A percentile compares a stretch with the other conserved stretches of the same genome.
Evolutionary conservation across 1,284 basidiomycete species (phyloP).

Genomic region (Meripilus lineatus): DNA sequence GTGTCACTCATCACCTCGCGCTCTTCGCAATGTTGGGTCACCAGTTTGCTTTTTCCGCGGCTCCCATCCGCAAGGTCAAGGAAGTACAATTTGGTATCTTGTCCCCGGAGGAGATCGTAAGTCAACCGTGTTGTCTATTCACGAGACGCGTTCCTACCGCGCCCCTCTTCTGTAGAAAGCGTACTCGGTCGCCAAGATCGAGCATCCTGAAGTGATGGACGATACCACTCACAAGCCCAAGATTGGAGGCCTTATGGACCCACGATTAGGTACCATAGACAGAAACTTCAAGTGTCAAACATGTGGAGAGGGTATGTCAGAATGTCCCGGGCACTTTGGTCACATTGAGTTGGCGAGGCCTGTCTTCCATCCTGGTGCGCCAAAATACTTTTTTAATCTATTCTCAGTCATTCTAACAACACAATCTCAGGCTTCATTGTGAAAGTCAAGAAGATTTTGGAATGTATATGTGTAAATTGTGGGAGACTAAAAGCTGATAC

Average conservation of each 20-base stretch:
- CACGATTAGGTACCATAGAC: constrained; percentile 97
- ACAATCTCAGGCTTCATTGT: constrained; percentile 79
- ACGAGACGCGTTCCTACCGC: constrained; percentile 12
- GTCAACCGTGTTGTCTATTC: constrained; percentile 30
- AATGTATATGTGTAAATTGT: constrained; percentile 98
- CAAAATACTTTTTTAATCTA: background rate
- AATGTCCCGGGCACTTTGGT: constrained; percentile 98
- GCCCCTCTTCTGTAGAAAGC: constrained; percentile 69
- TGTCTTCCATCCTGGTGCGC: constrained; percentile 93
- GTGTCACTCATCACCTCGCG: constrained; percentile 1
- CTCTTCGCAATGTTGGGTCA: constrained; percentile 65
- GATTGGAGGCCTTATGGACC: constrained; percentile 94
- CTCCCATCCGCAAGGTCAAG: constrained; percentile 90
- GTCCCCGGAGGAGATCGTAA: constrained; percentile 98
- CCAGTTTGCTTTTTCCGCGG: constrained; percentile 88
- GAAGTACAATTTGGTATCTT: constrained; percentile 99
- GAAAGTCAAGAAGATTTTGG: constrained; percentile 99
- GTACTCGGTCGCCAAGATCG: constrained; percentile 96
- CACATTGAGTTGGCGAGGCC: constrained; percentile 97
- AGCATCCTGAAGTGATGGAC: constrained; percentile 98
- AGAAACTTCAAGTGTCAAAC: constrained; percentile 99
- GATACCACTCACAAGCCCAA: constrained; percentile 87
- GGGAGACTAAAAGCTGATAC: constrained; percentile 96
- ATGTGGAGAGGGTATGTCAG: constrained; percentile 97
- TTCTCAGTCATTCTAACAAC: background rate